Base-by-base conservation (phyloP, 2,329 filamentous ascomycete genomes). In the Calcarisporium arbuscula region DNA sequence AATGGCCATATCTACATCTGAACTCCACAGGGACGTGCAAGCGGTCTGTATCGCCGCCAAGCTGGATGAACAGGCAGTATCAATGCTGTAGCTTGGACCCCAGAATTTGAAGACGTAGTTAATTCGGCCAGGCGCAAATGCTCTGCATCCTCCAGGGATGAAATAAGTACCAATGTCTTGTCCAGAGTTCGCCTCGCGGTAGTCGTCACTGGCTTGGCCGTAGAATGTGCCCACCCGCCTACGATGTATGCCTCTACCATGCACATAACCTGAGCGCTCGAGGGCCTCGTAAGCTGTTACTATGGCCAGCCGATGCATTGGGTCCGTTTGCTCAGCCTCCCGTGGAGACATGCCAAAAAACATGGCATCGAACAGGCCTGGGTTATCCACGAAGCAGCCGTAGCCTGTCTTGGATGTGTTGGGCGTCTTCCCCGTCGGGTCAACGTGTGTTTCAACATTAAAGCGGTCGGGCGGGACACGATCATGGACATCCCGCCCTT, bases 261-360 rank as follows among this genome's bases (percentile, higher is more conserved):
- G n/a, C n/a, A n/a, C n/a, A 45, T 80, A 75, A 2, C 83, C 84
- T 16, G 79, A 77, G 69, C 80, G 80, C 53, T 90, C 84, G 28
- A 89, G 64, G 2, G 85, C 84, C 50, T 89, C 84, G 47, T 87
- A 89, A 0, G 82, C 78, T 2, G 82, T 85, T 15, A 80, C 70
- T 2, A 90, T 61, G 3, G 80, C 77, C 20, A 88, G 63, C 44
- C 84, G 71, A 51, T 85, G 82, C 65, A 81, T 81, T 1, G 84
- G 84, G 53, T 88, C 84, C 2, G 77, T 82, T 46, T 85, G 77
- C 26, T 72, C 70, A n/a, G 82, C 38, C 57, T 88, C 83, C 43
- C 79, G 71, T 4, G 83, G 82, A 27, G 81, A 86, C 72, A 88
- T 85, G 54, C 83, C 83, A 70, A 88, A 88, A 64, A 89, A 86